Conservation (phyloP, 148 eudicot genomes). For the Heliamphora exappendiculata region DNA sequence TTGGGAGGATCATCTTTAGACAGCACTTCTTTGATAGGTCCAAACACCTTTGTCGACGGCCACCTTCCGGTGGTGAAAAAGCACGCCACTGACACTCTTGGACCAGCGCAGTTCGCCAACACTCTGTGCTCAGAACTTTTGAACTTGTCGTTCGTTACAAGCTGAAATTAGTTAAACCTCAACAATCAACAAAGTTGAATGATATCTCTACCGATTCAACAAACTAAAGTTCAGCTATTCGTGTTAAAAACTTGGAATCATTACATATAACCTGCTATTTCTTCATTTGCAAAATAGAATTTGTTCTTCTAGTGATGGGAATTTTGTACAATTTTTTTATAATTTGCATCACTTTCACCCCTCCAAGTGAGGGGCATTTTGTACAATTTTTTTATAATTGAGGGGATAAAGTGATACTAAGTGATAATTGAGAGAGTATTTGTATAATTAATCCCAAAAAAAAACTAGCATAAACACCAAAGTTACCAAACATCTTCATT, state of each 20-base stretch:
- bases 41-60: conserved; percentile 12
- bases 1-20: conserved; percentile 19
- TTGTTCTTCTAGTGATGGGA: too few species aligned
- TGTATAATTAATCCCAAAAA: too few species aligned
- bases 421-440: too few species aligned
- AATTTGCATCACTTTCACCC: too few species aligned
- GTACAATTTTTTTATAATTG: too few species aligned
- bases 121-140: conserved; percentile 51
- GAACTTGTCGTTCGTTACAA: background rate
- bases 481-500: too few species aligned
- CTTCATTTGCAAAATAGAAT: background rate
- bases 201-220: background rate
- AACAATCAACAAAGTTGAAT: background rate
- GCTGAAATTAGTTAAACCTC: background rate
- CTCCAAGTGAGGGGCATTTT: too few species aligned
- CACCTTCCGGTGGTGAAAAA: conserved; percentile 25
- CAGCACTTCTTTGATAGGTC: conserved; percentile 29
- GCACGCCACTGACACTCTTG: conserved; percentile 42
- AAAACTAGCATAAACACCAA: too few species aligned
- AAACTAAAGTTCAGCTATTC: background rate
- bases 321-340: too few species aligned
- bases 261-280: background rate
- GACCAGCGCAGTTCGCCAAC: conserved; percentile 28
- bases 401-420: too few species aligned
- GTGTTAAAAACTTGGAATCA: background rate